These are phyloP conservation scores for Chamaecyparis obtusa DNA, from an alignment of 75 land plant species.

Conservation along the genomic window DNA sequence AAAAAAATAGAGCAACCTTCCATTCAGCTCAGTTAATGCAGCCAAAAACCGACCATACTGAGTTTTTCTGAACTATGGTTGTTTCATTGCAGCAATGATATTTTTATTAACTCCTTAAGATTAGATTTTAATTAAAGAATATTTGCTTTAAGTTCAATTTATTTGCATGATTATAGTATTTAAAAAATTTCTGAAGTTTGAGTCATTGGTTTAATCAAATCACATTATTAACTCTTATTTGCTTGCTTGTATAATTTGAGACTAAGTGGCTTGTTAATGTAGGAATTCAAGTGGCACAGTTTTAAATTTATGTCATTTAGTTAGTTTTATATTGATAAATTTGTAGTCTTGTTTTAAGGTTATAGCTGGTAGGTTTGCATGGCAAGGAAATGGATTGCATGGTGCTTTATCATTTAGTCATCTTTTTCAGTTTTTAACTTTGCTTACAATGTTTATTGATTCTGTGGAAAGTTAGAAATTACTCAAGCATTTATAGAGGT, in stretches of 20 bases:
- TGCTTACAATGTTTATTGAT: neutral
- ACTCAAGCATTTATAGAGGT: neutral
- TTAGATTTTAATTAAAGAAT: neutral
- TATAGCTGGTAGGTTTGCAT: neutral
- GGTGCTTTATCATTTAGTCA: neutral
- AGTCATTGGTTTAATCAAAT: neutral
- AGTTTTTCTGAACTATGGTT: neutral
- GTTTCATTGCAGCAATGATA: neutral
- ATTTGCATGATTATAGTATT: neutral
- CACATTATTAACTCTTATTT: too few species aligned
- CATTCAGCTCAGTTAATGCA: neutral
- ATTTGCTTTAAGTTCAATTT: neutral
- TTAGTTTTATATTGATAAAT: neutral
- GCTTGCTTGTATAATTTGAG: too few species aligned
- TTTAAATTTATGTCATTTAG: neutral
- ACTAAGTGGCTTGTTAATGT: too few species aligned
- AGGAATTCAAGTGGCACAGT: neutral
- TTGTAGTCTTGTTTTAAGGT: neutral
- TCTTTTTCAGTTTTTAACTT: neutral
- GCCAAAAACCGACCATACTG: neutral
- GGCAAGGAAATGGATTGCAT: neutral
- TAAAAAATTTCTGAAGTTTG: neutral
- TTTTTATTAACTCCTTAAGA: neutral
- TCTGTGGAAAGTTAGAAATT: neutral
- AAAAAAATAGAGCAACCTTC: too few species aligned